Base-by-base conservation (phyloP, 2,329 filamentous ascomycete species). In the Colletotrichum spaethianum region DNA sequence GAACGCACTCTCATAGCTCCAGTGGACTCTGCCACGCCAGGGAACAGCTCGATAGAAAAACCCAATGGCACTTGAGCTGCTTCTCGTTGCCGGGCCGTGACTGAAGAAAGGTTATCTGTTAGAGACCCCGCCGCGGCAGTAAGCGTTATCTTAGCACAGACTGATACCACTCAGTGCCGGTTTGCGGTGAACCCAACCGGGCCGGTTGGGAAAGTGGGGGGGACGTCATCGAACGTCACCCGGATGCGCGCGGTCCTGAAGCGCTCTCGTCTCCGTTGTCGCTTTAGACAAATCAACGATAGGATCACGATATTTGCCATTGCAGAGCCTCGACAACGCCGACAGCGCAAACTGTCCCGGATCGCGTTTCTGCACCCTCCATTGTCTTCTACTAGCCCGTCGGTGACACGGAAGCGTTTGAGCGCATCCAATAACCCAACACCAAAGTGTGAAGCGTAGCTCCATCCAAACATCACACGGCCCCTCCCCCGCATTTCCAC, bases 161-260 rank as follows among this genome's bases (percentile, higher is more conserved):
- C 53, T 46, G 18, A 20, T 48, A 14, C 23, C 18, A 48, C 38
- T 36, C 50, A 36, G 28, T 70, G 57, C 63, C 63, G 69, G 57
- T 63, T 52, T 56, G 20, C 23, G 63, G 40, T 67, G n/a, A 28
- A 2, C 26, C 31, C 65, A 72, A 69, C 69, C 69, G 69, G 69
- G 69, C 69, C 69, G 69, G 69, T 72, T 53, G 44, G 23, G 5
- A 42, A 48, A 46, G 65, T 69, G 65, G 69, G 57, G 67, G 36
- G 69, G 38, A 69, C 69, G 69, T 72, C 69, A 72, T 72, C 65
- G 53, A 60, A 53, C 69, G 69, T 72, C 69, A 72, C 65, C 46
- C 18, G 65, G 59, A 64, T 57, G 56, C 44, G 33, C 42, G 26
- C 52, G 57, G 42, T 28, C 23, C 23, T 14, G 48, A 48, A 38